These are phyloP conservation scores for Cyclotella sp. DNA, from an alignment of 108 stramenopile species.

Conservation along the genomic window DNA sequence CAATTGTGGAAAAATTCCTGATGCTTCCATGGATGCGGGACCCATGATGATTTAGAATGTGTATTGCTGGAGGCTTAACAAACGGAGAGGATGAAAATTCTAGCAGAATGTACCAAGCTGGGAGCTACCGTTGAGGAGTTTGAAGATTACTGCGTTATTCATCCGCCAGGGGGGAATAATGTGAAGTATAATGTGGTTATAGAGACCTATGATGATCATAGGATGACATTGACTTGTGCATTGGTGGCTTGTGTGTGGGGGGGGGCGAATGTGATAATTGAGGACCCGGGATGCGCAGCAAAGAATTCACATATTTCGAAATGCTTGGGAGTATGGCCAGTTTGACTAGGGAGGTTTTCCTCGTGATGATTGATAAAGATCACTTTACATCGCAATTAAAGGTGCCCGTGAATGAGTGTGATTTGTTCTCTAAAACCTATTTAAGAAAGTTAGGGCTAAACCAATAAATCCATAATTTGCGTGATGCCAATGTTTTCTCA, in stretches of 20 bases:
- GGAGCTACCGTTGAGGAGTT: slow-evolving; percentile 95
- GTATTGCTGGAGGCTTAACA: slow-evolving; percentile 98
- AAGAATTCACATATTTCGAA: slow-evolving; percentile 98
- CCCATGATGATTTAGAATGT: slow-evolving; percentile 97
- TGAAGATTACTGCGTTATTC: slow-evolving; percentile 93
- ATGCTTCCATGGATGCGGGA: slow-evolving; percentile 98
- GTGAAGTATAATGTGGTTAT: slow-evolving; percentile 91
- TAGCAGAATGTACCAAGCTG: slow-evolving; percentile 96
- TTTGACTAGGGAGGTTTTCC: background rate
- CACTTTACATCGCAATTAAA: no score
- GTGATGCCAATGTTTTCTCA: no score
- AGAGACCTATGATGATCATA: slow-evolving; percentile 98
- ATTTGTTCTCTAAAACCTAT: no score
- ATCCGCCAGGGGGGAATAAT: slow-evolving; percentile 84
- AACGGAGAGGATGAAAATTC: slow-evolving; percentile 98
- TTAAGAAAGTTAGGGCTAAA: no score
- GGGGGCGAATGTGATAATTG: slow-evolving; percentile 93
- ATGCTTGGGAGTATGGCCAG: slow-evolving; percentile 86
- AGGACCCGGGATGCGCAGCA: slow-evolving; percentile 95
- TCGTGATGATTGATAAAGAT: no score
- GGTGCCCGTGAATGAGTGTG: no score
- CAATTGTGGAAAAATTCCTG: slow-evolving; percentile 97
- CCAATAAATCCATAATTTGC: no score
- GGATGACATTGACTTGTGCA: slow-evolving; percentile 98
- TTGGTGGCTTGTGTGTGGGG: slow-evolving; percentile 96